A percentile compares a stretch with the other conserved stretches of the same genome.
phyloP scores from a whole-genome alignment of 805 yeast genomes.

The Starmerella vitae region DNA sequence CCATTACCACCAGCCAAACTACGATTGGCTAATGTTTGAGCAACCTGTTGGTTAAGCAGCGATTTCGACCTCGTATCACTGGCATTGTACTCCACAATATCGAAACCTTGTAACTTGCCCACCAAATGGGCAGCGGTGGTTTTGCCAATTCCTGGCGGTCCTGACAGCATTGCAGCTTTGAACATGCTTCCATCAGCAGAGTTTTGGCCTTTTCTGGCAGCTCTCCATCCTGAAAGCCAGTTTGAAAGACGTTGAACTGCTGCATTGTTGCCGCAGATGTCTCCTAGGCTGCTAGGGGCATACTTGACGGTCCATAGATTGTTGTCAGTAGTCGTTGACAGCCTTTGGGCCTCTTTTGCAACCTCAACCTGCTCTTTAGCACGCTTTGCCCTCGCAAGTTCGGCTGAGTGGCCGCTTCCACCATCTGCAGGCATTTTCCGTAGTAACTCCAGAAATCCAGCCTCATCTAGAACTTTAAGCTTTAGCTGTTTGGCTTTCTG shows the following conservation, averaged over 20 bases:
- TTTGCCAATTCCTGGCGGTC: slow-evolving; percentile 92
- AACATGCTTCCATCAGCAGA: slow-evolving; percentile 49
- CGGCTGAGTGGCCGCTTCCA: slow-evolving; percentile 70
- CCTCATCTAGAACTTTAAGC: slow-evolving; percentile 74
- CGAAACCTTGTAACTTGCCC: slow-evolving; percentile 66
- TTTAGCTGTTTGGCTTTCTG: slow-evolving; percentile 58
- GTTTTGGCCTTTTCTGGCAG: slow-evolving; percentile 41
- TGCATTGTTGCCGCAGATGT: slow-evolving; percentile 84
- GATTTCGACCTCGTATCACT: slow-evolving; percentile 77
- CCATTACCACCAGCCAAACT: slow-evolving; percentile 54
- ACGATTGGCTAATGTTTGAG: slow-evolving; percentile 61
- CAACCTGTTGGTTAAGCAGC: slow-evolving; percentile 52
- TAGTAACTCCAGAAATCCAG: slow-evolving; percentile 66
- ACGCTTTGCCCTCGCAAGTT: slow-evolving; percentile 50
- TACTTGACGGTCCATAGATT: slow-evolving; percentile 87
- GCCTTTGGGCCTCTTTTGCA: slow-evolving; percentile 25
- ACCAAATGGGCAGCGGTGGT: slow-evolving; percentile 81
- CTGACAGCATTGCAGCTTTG: slow-evolving; percentile 77
- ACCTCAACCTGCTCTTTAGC: slow-evolving; percentile 54
- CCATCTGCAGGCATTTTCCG: slow-evolving; percentile 81
- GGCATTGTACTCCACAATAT: slow-evolving; percentile 77
- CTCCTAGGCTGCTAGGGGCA: slow-evolving; percentile 65
- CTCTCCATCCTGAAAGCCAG: slow-evolving; percentile 75
- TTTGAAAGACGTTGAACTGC: slow-evolving; percentile 47
- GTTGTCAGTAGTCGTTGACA: background rate